These are phyloP conservation scores for Clavariopsis aquatica DNA, from an alignment of 495 filamentous ascomycete genomes.

Conservation along the genomic window DNA sequence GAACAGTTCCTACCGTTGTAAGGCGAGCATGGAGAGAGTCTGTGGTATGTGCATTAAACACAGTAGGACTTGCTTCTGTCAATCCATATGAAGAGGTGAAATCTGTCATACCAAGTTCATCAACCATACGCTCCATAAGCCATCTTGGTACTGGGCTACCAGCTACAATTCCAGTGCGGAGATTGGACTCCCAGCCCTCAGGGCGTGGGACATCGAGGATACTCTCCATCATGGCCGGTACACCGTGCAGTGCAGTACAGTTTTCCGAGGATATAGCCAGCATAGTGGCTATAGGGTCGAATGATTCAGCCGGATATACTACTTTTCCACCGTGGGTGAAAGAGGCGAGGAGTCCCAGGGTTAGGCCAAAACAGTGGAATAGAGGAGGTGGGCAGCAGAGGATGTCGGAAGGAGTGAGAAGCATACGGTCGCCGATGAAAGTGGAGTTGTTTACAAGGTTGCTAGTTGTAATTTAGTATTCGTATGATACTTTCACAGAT, in stretches of 20 bases:
- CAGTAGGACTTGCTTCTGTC: conserved; percentile 71
- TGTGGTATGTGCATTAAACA: conserved; percentile 68
- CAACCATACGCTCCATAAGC: conserved; percentile 63
- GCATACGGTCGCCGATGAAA: conserved; percentile 70
- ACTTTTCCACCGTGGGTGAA: conserved; percentile 68
- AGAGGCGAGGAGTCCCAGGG: conserved; percentile 66
- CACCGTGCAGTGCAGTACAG: conserved; percentile 71
- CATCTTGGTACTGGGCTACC: conserved; percentile 65
- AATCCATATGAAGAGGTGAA: conserved; percentile 71
- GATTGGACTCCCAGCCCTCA: conserved; percentile 48
- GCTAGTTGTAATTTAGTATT: conserved; percentile 41
- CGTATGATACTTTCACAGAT: neutral
- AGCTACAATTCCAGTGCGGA: conserved; percentile 68
- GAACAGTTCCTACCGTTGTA: conserved; percentile 64
- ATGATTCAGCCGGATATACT: conserved; percentile 65
- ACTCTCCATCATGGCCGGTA: conserved; percentile 72
- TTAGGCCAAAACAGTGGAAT: conserved; percentile 75
- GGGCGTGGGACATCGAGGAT: conserved; percentile 59
- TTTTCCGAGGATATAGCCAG: conserved; percentile 61
- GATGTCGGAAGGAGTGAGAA: conserved; percentile 60
- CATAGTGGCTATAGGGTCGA: conserved; percentile 60
- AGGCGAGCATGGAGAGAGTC: conserved; percentile 62
- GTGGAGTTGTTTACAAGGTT: conserved; percentile 71
- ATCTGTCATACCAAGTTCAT: conserved; percentile 64
- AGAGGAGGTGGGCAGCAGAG: conserved; percentile 71